phyloP scores from a whole-genome alignment of 2,329 filamentous ascomycete species.

The Myriosclerotinia scirpicola region DNA sequence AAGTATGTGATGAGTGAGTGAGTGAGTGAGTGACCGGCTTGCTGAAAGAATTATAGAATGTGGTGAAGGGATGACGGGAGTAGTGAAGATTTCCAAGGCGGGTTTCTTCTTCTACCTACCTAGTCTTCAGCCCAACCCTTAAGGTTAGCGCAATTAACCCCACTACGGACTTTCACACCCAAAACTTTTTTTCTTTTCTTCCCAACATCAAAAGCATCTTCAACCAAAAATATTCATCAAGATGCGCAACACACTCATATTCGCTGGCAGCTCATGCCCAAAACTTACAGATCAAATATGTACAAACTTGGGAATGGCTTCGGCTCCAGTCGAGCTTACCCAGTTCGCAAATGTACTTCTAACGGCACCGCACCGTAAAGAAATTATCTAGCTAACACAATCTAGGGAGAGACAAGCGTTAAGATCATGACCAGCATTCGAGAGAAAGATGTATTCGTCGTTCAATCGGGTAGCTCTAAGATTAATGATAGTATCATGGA shows the following conservation, averaged over 20 bases:
- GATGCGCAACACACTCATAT: constrained; percentile 68
- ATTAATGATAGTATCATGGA: constrained; percentile 99
- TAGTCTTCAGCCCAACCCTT: neutral
- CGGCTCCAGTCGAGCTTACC: constrained; percentile 63
- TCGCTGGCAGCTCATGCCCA: constrained; percentile 67
- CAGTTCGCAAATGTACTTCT: constrained; percentile 66
- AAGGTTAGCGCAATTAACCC: neutral
- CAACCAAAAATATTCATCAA: neutral
- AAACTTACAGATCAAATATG: constrained; percentile 65
- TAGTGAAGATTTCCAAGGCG: too few species aligned
- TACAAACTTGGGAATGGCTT: constrained; percentile 64
- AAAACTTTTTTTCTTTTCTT: constrained; percentile 22
- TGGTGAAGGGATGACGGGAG: constrained; percentile 12
- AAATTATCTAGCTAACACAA: constrained; percentile 32
- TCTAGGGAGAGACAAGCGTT: constrained; percentile 67
- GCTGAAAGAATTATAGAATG: neutral
- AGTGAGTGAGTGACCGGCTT: neutral
- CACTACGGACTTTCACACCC: neutral
- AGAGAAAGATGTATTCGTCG: constrained; percentile 98
- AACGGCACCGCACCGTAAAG: constrained; percentile 31
- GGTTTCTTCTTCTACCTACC: neutral
- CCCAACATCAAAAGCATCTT: constrained; percentile 20
- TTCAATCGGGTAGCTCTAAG: constrained; percentile 91
- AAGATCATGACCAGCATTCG: constrained; percentile 75
- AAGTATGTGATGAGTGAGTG: too few species aligned